Evolutionary conservation across 345 rosid genomes (phyloP), one percentile per base, ranked within the genome.

Genomic region (Chamaenerion angustifolium): DNA sequence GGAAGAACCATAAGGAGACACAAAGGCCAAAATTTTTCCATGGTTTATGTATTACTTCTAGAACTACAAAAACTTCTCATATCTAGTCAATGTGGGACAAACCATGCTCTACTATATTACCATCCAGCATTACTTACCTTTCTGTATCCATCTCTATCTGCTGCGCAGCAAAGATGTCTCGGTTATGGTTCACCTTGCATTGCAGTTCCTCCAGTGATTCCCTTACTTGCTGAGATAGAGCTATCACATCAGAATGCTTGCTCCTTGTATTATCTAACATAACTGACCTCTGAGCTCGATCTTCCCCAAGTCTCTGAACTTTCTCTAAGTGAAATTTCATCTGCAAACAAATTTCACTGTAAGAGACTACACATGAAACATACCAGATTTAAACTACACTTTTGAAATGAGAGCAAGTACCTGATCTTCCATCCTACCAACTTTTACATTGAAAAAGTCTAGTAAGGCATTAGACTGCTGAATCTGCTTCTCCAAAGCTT

Each of bases 401-500:
- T 31, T 31, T 7, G 6, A 31, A 31, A 5, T 31, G 8, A 31
- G 37, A 31, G 0, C 37, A 31, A 31, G 10, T 70, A 88, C 99
- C 92, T 88, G 97, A 57, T 93, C 95, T 60, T 85, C 95, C 52
- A 89, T 74, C 67, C 82, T 77, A 50, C 69, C 70, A 52, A 79
- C 71, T 70, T 75, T 93, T 56, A 76, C 76, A 56, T 77, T 71
- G 48, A 68, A 78, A 61, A 88, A 79, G 55, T 78, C 84, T 40
- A 76, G 68, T 60, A 80, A 74, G 49, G 79, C 59, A 71, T 67
- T 76, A 48, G 82, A 85, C 67, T 67, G 85, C 63, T 85, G 94
- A 62, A 79, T 75, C 61, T 82, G 84, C 68, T 69, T 85, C 46
- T 73, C 84, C 72, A 79, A 72, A 14, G 60, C 73, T 52, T 49